Base-by-base conservation (phyloP, 202 grass and related monocot species). In the Panicum virgatum region DNA sequence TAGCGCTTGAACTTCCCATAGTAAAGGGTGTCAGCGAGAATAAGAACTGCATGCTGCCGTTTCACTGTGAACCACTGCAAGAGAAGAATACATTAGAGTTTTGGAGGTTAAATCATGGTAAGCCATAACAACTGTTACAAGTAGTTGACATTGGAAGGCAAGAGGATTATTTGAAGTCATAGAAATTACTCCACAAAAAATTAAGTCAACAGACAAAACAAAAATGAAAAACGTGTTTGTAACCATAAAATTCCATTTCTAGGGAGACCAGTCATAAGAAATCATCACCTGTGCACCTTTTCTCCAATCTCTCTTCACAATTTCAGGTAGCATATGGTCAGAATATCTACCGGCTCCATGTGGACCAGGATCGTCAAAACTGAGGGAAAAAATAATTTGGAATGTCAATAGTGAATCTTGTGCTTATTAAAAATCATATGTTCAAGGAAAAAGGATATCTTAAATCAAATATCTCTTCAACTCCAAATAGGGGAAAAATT, bases 291-390 rank as follows among this genome's bases (percentile, higher is more conserved):
- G 97, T 90, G 97, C 97, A 82, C 97, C 97, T 84, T 99, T 99
- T 86, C 97, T 96, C 85, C 89, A 97, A 64, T 96, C 97, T 78
- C 47, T 90, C 69, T 92, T 96, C 79, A 92, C 81, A 84, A 97
- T 88, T 90, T 96, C 93, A 76, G 97, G 97, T 82, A 94, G 37
- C 97, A 99, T 94, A 84, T 88, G 87, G 22, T 96, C 87, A 79
- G 91, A 96, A 82, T 92, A 99, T 86, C 97, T 94, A 58, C 97
- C 97, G 62, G 78, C 79, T 74, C 97, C 97, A 84, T 99, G 97
- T 61, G 97, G 97, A 45, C 97, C 97, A 78, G 93, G 97, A 92
- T 99, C 97, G 11, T 99, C 86, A 65, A 99, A 99, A 84, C 97
- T 99, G 83, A 76, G 80, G 75, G 46, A 80, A 48, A 59, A 77